Conservation (phyloP, 2,329 filamentous ascomycete species). For the Phialophora expanda region DNA sequence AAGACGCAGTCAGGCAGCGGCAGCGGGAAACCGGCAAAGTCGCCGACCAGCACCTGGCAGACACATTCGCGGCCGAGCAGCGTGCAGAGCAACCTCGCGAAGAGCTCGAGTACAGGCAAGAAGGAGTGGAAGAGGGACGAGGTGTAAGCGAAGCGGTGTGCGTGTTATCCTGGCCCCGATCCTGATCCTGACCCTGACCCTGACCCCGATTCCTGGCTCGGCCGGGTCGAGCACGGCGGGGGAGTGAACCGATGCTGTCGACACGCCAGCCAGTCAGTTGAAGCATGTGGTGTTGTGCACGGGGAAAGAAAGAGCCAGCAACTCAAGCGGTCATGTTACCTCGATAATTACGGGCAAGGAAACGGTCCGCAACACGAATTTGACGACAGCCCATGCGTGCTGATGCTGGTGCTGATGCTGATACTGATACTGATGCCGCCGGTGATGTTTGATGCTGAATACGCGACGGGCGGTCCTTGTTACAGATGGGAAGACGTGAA, state of each 20-base stretch:
- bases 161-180: background rate
- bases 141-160: conserved; percentile 8
- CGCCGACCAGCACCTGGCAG: conserved; percentile 8
- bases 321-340: too few relatives aligned
- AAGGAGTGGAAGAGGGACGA: conserved; percentile 22
- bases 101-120: conserved; percentile 10
- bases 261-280: too few relatives aligned
- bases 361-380: background rate
- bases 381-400: background rate
- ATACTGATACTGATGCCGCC: background rate
- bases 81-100: conserved; percentile 14
- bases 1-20: background rate
- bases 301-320: too few relatives aligned
- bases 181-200: too few relatives aligned
- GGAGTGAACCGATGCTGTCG: too few relatives aligned
- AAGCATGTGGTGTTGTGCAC: too few relatives aligned
- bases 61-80: conserved; percentile 7
- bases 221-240: too few relatives aligned
- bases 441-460: background rate
- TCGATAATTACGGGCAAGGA: too few relatives aligned
- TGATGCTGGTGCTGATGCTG: background rate
- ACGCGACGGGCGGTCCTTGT: too few relatives aligned
- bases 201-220: too few relatives aligned
- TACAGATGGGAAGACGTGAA: too few relatives aligned
- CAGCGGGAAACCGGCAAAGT: background rate